A percentile compares a stretch with the other conserved stretches of the same genome.
phyloP scores from a whole-genome alignment of 2,329 filamentous ascomycete genomes.

The Xylariaceae sp. region DNA sequence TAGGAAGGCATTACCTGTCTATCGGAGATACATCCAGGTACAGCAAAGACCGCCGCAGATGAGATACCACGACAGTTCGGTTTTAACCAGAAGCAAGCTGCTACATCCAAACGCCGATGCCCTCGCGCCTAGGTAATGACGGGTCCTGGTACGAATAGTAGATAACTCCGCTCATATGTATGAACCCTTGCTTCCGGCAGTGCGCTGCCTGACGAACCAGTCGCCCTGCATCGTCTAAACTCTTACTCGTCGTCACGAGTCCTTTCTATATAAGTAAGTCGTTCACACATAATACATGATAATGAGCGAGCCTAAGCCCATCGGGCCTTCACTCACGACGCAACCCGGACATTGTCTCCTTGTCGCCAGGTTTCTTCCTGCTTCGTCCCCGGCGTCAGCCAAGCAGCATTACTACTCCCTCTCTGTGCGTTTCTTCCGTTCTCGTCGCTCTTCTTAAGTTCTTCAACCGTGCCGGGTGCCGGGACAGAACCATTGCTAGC shows the following conservation, averaged over 20 bases:
- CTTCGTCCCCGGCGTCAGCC: constrained; percentile 73
- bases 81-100: constrained; percentile 9
- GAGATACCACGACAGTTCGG: constrained; percentile 2
- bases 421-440: constrained; percentile 37
- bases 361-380: constrained; percentile 78
- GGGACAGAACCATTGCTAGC: constrained; percentile 45
- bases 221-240: constrained; percentile 15
- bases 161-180: constrained; percentile 9
- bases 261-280: constrained; percentile 22
- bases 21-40: constrained; percentile 4
- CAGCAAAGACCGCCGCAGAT: neutral
- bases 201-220: constrained; percentile 9
- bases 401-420: constrained; percentile 47
- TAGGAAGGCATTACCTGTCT: neutral
- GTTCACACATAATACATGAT: constrained; percentile 24
- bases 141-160: constrained; percentile 13
- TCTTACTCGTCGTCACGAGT: constrained; percentile 12
- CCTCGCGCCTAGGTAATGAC: constrained; percentile 20
- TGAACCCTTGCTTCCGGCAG: constrained; percentile 17
- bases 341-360: constrained; percentile 36
- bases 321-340: constrained; percentile 16
- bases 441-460: constrained; percentile 55
- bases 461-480: constrained; percentile 35
- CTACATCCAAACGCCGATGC: constrained; percentile 24
- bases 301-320: constrained; percentile 1